Conservation (phyloP, 805 yeast genomes). For the Candida glaebosa region DNA sequence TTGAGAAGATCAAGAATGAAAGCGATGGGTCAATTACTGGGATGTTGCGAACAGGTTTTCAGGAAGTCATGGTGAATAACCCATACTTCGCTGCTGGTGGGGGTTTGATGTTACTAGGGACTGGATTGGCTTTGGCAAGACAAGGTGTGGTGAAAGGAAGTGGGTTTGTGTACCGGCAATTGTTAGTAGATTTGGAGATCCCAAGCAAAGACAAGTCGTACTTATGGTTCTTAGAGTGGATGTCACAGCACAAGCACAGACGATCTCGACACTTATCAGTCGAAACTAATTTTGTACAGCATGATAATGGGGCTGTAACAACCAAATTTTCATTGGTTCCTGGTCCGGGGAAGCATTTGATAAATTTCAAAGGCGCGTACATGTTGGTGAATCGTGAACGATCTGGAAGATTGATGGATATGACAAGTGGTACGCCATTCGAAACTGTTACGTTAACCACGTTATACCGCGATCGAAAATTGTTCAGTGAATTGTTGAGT, state of each 20-base stretch:
- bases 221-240: conserved; percentile 95
- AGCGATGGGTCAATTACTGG: conserved; percentile 39
- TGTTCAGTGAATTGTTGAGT: conserved; percentile 65
- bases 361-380: conserved; percentile 81
- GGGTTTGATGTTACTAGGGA: conserved; percentile 94
- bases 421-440: conserved; percentile 89
- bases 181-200: conserved; percentile 89
- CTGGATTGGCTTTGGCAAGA: conserved; percentile 74
- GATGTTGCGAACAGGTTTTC: conserved; percentile 36
- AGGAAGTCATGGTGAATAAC: conserved; percentile 60
- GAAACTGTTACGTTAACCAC: conserved; percentile 96
- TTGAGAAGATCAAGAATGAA: conserved; percentile 29
- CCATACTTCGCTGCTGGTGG: conserved; percentile 99
- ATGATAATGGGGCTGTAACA: conserved; percentile 85
- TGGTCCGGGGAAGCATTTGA: conserved; percentile 93
- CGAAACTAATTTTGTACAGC: conserved; percentile 81
- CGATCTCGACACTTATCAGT: conserved; percentile 83
- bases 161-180: conserved; percentile 69
- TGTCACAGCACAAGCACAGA: conserved; percentile 76
- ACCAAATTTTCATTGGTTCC: conserved; percentile 92
- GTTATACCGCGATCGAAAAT: conserved; percentile 69
- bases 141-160: conserved; percentile 63
- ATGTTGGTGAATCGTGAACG: conserved; percentile 88
- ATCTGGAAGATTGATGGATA: conserved; percentile 81
- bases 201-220: conserved; percentile 92